Conservation (phyloP, 2,329 filamentous ascomycete species). For the Plenodomus biglobosus region DNA sequence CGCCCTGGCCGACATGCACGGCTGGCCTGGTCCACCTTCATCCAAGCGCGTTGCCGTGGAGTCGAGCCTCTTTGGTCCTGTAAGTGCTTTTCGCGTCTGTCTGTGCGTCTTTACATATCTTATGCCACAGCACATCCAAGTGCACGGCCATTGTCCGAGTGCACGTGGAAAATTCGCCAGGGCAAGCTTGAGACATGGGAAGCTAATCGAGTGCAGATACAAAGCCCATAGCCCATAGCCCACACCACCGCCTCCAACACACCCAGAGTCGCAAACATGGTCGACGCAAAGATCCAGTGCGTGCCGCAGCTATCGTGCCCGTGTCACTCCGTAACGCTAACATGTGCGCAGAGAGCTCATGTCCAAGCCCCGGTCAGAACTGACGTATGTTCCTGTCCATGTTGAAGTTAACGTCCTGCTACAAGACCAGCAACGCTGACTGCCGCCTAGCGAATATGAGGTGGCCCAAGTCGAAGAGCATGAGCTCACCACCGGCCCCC, state of each 20-base stretch:
- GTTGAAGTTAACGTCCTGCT: constrained; percentile 1
- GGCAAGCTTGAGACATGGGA: constrained; percentile 18
- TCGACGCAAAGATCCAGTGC: constrained; percentile 51
- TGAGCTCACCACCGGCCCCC: constrained; percentile 75
- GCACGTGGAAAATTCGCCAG: constrained; percentile 18
- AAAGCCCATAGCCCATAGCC: no score
- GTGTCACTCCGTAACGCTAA: background rate
- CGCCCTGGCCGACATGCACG: constrained; percentile 24
- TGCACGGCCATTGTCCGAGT: constrained; percentile 11
- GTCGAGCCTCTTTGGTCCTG: constrained; percentile 20
- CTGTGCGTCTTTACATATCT: constrained; percentile 25
- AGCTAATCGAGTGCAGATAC: constrained; percentile 22
- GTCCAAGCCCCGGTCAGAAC: constrained; percentile 82
- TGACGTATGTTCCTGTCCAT: constrained; percentile 73
- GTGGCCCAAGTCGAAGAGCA: constrained; percentile 79
- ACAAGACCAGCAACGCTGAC: constrained; percentile 17
- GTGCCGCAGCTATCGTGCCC: constrained; percentile 8
- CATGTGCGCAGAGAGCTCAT: constrained; percentile 72
- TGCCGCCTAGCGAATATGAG: constrained; percentile 74
- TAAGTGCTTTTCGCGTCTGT: constrained; percentile 4
- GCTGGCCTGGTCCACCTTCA: constrained; percentile 25
- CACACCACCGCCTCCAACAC: background rate
- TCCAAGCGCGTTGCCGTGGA: constrained; percentile 36
- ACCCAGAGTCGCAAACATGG: constrained; percentile 20
- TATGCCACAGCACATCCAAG: constrained; percentile 13